Conservation (phyloP, 805 yeast genomes). For the Pichia nakasei region DNA sequence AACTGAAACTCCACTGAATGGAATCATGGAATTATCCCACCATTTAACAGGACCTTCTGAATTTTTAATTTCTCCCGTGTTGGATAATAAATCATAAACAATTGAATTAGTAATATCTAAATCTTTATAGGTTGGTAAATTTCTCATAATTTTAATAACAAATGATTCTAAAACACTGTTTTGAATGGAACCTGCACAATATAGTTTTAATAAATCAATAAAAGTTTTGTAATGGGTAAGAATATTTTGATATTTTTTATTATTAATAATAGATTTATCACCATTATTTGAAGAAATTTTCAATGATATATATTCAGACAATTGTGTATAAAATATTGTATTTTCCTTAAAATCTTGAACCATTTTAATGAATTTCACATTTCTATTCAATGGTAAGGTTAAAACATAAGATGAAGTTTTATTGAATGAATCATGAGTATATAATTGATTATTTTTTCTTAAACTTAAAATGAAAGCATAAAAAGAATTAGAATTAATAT, state of each 20-base stretch:
- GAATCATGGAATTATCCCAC: conserved; percentile 38
- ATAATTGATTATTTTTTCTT: conserved; percentile 36
- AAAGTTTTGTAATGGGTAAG: conserved; percentile 27
- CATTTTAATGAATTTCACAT: conserved; percentile 27
- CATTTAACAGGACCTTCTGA: conserved; percentile 44
- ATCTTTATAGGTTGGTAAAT: conserved; percentile 23
- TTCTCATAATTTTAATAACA: conserved; percentile 32
- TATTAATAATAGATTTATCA: neutral
- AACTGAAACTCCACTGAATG: conserved; percentile 33
- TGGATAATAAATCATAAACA: conserved; percentile 42
- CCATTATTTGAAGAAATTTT: conserved; percentile 6
- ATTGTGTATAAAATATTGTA: conserved; percentile 16
- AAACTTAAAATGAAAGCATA: conserved; percentile 43
- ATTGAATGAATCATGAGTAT: conserved; percentile 17
- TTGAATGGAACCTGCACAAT: conserved; percentile 44
- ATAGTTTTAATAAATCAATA: conserved; percentile 42
- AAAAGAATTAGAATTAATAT: conserved; percentile 21
- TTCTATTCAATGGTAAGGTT: conserved; percentile 33
- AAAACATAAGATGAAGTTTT: conserved; percentile 33
- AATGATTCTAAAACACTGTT: conserved; percentile 43
- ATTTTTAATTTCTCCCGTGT: conserved; percentile 21
- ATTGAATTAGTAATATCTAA: conserved; percentile 43
- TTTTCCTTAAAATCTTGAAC: conserved; percentile 23
- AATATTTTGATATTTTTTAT: neutral
- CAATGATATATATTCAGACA: conserved; percentile 19